A percentile compares a stretch with the other conserved stretches of the same genome.
These are phyloP conservation scores for Pichia scutulata DNA, from an alignment of 805 yeast genomes.

Conservation along the genomic window DNA sequence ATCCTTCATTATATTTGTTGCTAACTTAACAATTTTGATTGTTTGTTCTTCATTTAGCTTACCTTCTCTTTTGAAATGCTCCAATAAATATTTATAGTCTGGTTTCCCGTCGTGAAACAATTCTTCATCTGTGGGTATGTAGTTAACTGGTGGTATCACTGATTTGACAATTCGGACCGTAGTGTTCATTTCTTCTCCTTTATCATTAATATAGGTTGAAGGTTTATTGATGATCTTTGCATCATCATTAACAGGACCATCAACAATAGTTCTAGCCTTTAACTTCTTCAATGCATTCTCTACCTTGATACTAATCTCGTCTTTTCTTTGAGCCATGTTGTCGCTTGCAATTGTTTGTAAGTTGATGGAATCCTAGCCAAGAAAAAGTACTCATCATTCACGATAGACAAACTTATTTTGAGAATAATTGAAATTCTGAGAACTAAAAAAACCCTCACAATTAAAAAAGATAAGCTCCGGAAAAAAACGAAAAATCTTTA, in stretches of 20 bases:
- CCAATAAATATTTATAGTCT: slow-evolving; percentile 58
- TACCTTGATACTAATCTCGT: slow-evolving; percentile 32
- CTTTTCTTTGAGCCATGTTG: neutral
- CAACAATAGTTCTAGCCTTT: slow-evolving; percentile 17
- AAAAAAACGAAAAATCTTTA: no score
- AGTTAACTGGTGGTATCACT: slow-evolving; percentile 60
- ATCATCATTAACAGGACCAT: neutral
- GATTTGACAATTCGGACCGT: slow-evolving; percentile 43
- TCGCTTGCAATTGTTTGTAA: neutral
- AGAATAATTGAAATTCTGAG: no score
- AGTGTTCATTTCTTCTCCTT: slow-evolving; percentile 46
- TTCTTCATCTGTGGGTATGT: slow-evolving; percentile 59
- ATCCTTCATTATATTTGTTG: slow-evolving; percentile 49
- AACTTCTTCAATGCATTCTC: slow-evolving; percentile 60
- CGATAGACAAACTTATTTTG: no score
- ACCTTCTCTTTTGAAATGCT: slow-evolving; percentile 78
- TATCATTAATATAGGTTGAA: slow-evolving; percentile 17
- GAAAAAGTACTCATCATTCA: no score
- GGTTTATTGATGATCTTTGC: neutral
- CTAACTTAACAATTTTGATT: slow-evolving; percentile 51
- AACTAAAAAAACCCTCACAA: neutral
- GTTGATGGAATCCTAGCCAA: no score
- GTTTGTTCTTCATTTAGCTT: slow-evolving; percentile 67
- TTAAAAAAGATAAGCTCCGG: no score
- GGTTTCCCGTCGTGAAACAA: slow-evolving; percentile 66